Evolutionary conservation across 2,329 filamentous ascomycete species (phyloP).

Genomic region (Didymella pomorum): DNA sequence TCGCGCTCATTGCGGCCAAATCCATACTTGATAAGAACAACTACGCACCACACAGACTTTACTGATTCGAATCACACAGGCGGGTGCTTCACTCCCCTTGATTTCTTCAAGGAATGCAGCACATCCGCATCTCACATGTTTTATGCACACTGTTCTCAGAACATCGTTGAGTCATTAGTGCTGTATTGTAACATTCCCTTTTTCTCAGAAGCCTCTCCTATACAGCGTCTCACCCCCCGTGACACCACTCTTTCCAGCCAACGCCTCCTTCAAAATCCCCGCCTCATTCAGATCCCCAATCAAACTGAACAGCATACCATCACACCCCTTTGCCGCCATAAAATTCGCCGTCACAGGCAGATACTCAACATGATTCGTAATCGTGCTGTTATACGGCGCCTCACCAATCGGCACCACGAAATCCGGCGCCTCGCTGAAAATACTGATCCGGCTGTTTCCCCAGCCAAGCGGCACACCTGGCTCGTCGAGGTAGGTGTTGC

Average conservation of each 20-base stretch:
- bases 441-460: constrained; percentile 56
- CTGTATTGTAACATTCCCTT: no score
- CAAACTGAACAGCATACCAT: constrained; percentile 65
- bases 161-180: neutral
- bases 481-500: constrained; percentile 54
- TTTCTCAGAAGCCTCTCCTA: constrained; percentile 28
- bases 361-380: constrained; percentile 60
- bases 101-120: no score
- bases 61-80: no score
- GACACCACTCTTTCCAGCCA: constrained; percentile 54
- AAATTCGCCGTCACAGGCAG: constrained; percentile 67
- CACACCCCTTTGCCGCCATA: constrained; percentile 67
- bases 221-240: constrained; percentile 54
- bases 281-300: constrained; percentile 60
- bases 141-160: neutral
- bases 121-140: no score
- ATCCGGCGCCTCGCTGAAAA: constrained; percentile 58
- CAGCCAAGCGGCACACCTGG: constrained; percentile 61
- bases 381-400: constrained; percentile 55
- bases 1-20: no score
- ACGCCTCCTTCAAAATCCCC: constrained; percentile 58
- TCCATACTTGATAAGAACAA: no score
- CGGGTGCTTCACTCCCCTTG: no score
- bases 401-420: constrained; percentile 57
- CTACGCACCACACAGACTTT: no score